Percentiles rank a stretch among this genome's conserved stretches.
Conservation (phyloP, 768 basidiomycete genomes). For the Cystofilobasidium capitatum region DNA sequence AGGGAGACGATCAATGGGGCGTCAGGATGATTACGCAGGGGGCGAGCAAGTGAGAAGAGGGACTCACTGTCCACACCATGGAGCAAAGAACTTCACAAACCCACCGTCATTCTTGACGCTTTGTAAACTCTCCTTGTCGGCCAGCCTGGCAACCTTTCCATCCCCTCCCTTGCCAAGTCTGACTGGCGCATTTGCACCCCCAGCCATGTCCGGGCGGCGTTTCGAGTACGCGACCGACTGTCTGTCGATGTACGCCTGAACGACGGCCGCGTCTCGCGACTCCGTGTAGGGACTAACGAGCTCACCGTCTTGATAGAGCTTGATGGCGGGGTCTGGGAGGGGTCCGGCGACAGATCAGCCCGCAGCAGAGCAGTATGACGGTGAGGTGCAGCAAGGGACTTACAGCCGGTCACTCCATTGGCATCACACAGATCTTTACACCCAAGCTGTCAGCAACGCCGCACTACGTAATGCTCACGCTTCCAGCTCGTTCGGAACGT, state of each 20-base stretch:
- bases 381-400: conserved; percentile 15
- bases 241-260: conserved; percentile 1
- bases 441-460: not conserved
- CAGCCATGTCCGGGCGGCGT: not conserved
- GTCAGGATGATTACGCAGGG: not conserved
- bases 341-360: not conserved
- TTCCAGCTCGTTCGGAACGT: too few relatives aligned
- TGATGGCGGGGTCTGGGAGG: conserved; percentile 54
- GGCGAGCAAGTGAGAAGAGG: not conserved
- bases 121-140: conserved; percentile 35
- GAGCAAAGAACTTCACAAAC: conserved; percentile 78
- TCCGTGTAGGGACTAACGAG: not conserved
- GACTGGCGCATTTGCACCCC: not conserved
- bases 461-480: too few relatives aligned
- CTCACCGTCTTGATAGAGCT: conserved; percentile 46
- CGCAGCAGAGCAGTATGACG: not conserved
- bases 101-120: conserved; percentile 43
- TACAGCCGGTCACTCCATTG: conserved; percentile 56
- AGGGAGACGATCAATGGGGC: too few relatives aligned
- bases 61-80: conserved; percentile 77
- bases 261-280: not conserved
- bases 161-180: not conserved
- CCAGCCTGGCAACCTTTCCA: conserved; percentile 40
- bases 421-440: conserved; percentile 62
- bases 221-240: conserved; percentile 2